Base-by-base conservation (phyloP, 345 rosid genomes). In the Citrus reticulata region DNA sequence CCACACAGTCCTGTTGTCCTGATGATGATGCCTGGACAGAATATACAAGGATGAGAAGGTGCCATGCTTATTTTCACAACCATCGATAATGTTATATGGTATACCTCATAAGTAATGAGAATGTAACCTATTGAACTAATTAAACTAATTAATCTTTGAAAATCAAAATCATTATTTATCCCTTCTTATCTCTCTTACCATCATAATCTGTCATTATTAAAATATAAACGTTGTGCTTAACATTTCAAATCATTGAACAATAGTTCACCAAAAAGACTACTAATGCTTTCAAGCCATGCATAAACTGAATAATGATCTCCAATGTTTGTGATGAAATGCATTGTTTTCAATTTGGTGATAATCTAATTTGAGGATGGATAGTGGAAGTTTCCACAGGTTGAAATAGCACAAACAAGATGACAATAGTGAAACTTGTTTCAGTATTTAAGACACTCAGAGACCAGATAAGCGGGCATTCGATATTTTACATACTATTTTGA, bases 1-100 rank as follows among this genome's bases (percentile, higher is more conserved):
- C 78, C 40, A 65, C 32, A 24, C 79, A 83, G 7, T 90, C 91
- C 66, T 84, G 87, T 22, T 87, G 87, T 66, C 81, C 89, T 24
- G 89, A 77, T 75, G 94, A 85, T 34, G 89, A 77, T 78, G 82
- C 88, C 98, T 94, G 42, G 80, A 10, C 35, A 72, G 73, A 77
- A 68, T 22, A 80, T 32, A 81, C 9, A 79, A 70, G 14, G 70
- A 62, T 37, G 40, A 25, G 66, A 69, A 35, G 78, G 69, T 70
- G 39, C 58, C 64, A 75, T 19, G 59, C 54, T 62, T 34, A 13
- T 63, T 27, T 71, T 51, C 20, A 32, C 54, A 62, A 65, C n/a
- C 24, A 68, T 37, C 19, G 4, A 57, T 9, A 32, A 55, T 29
- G 66, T 65, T 14, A 58, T 22, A 17, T 10, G 37, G 20, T 11